Conservation (phyloP, 805 yeast species). For the Starmerella lactis-condensi region DNA sequence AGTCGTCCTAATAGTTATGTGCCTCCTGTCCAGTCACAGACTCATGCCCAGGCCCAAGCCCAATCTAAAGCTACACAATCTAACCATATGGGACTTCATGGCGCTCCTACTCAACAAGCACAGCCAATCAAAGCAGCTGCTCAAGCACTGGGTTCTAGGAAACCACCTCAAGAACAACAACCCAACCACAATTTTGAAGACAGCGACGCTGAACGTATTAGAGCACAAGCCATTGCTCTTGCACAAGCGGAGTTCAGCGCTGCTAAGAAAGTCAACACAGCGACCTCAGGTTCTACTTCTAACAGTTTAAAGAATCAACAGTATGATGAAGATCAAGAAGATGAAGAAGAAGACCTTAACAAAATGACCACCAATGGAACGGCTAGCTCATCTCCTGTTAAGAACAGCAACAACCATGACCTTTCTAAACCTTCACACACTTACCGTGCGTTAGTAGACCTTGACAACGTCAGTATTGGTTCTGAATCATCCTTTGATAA, state of each 20-base stretch:
- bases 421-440: too few species aligned
- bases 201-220: background rate
- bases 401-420: slow-evolving; percentile 1
- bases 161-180: too few species aligned
- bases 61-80: too few species aligned
- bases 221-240: slow-evolving; percentile 1
- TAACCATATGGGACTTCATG: too few species aligned
- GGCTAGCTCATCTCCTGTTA: background rate
- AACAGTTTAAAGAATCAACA: background rate
- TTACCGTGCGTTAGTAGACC: slow-evolving; percentile 11
- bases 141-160: too few species aligned
- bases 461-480: slow-evolving; percentile 11
- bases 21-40: too few species aligned
- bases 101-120: too few species aligned
- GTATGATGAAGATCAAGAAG: background rate
- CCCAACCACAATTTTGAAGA: too few species aligned
- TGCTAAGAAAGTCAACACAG: background rate
- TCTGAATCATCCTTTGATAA: slow-evolving; percentile 15
- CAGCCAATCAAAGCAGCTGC: too few species aligned
- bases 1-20: too few species aligned
- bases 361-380: background rate
- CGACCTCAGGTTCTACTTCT: background rate
- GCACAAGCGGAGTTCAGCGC: slow-evolving; percentile 1
- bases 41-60: too few species aligned
- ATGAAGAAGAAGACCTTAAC: background rate